These are phyloP conservation scores for Phytopythium litorale DNA, from an alignment of 352 stramenopile species.

Conservation along the genomic window DNA sequence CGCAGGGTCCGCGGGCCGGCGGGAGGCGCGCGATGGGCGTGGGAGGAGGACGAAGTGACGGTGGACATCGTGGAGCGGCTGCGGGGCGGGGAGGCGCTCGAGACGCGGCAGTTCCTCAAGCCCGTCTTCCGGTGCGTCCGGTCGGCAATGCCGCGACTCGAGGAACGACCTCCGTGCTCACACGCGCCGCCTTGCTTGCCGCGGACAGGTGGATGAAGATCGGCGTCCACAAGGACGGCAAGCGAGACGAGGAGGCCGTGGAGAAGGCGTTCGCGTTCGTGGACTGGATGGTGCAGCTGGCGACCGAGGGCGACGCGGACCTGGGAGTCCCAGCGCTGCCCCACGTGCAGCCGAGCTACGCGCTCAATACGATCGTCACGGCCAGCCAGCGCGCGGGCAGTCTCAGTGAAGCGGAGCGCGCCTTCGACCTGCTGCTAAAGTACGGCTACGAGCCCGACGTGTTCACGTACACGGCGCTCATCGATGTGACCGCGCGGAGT, in stretches of 20 bases:
- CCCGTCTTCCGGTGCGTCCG: slow-evolving; percentile 49
- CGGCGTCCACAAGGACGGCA: slow-evolving; percentile 58
- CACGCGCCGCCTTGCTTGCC: not conserved
- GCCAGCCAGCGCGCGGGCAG: slow-evolving; percentile 65
- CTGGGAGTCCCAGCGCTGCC: slow-evolving; percentile 34
- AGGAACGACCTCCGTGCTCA: not conserved
- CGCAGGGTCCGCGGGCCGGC: not conserved
- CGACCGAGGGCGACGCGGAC: slow-evolving; percentile 34
- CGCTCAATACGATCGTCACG: slow-evolving; percentile 76
- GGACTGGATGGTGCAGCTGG: slow-evolving; percentile 61
- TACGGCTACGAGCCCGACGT: slow-evolving; percentile 69
- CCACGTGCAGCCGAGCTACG: slow-evolving; percentile 60
- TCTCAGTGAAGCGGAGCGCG: slow-evolving; percentile 47
- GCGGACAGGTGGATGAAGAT: slow-evolving; percentile 50
- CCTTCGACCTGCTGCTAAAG: slow-evolving; percentile 41
- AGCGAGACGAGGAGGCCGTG: slow-evolving; percentile 41
- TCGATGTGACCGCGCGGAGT: slow-evolving; percentile 59
- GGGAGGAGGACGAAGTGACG: slow-evolving; percentile 39
- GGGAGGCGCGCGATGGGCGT: slow-evolving; percentile 11
- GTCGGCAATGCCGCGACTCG: too few relatives aligned
- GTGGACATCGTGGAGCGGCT: slow-evolving; percentile 30
- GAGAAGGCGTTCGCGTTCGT: slow-evolving; percentile 69
- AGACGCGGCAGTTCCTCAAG: slow-evolving; percentile 61
- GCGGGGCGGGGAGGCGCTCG: slow-evolving; percentile 22
- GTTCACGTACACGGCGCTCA: slow-evolving; percentile 82